These are phyloP conservation scores for Psidium friedrichsthalianum DNA, from an alignment of 345 rosid species.

Conservation along the genomic window DNA sequence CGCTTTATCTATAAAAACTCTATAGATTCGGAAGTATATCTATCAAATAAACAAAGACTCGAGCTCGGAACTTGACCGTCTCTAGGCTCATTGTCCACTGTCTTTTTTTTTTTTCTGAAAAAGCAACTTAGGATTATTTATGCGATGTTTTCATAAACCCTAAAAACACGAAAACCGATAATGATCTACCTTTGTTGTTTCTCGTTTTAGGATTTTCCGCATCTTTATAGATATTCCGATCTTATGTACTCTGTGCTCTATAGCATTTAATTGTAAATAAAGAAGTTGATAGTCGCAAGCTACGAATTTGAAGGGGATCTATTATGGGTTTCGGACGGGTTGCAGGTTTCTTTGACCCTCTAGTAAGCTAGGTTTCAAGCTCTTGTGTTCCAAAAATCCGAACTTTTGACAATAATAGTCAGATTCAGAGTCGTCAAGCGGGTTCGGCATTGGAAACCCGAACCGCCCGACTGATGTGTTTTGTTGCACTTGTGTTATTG, in stretches of 20 bases:
- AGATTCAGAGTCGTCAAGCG: not conserved
- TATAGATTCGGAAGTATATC: not conserved
- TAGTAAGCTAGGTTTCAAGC: not conserved
- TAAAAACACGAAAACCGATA: not conserved
- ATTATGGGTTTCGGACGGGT: not conserved
- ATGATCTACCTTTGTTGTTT: not conserved
- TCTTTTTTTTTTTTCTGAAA: not conserved
- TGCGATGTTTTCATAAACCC: not conserved
- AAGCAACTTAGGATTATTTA: not conserved
- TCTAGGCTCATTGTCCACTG: not conserved
- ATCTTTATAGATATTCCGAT: not conserved
- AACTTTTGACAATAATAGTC: not conserved
- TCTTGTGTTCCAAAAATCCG: not conserved
- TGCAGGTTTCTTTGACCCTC: not conserved
- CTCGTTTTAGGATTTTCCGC: not conserved
- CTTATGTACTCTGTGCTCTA: not conserved
- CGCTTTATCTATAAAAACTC: not conserved
- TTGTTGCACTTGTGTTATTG: not conserved
- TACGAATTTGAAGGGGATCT: not conserved
- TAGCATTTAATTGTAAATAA: not conserved
- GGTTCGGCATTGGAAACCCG: not conserved
- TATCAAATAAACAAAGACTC: accelerated
- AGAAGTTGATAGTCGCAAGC: not conserved
- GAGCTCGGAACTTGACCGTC: accelerated
- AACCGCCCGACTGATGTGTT: not conserved